Conservation (phyloP, 139 green algal genomes). For the Astrephomene gubernaculifera region DNA sequence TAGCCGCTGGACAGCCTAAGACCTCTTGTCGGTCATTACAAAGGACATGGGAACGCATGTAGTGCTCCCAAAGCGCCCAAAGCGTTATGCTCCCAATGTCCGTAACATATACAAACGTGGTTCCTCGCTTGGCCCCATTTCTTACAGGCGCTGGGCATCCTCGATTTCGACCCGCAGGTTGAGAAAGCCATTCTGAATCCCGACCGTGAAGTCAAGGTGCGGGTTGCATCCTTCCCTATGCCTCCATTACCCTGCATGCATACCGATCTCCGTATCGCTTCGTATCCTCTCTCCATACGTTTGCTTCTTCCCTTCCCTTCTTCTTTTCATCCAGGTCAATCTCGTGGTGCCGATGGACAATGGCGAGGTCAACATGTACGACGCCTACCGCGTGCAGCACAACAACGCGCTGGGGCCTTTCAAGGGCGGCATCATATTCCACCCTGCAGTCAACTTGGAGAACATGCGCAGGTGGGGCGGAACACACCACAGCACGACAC, state of each 20-base stretch:
- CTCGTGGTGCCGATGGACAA: conserved; percentile 50
- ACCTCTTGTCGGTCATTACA: too few species aligned
- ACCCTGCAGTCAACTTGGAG: conserved; percentile 79
- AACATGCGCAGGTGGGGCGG: conserved; percentile 51
- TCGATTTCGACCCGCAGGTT: conserved; percentile 37
- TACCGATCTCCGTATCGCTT: too few species aligned
- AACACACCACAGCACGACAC: too few species aligned
- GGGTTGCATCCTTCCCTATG: not conserved
- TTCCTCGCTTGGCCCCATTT: not conserved
- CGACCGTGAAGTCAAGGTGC: conserved; percentile 39
- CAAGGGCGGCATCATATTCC: conserved; percentile 85
- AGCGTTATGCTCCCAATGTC: not conserved
- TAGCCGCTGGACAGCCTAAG: not conserved
- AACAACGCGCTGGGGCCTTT: conserved; percentile 90
- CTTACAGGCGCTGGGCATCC: conserved; percentile 17
- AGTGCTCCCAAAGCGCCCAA: not conserved
- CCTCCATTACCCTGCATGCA: not conserved
- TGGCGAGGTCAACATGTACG: conserved; percentile 68
- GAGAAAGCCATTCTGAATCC: conserved; percentile 49
- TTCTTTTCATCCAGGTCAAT: conserved; percentile 40
- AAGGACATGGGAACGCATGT: too few species aligned
- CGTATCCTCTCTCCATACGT: too few species aligned
- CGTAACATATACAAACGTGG: not conserved
- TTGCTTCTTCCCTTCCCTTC: too few species aligned
- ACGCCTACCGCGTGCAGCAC: conserved; percentile 91